A percentile compares a stretch with the other conserved stretches of the same genome.
phyloP scores from a whole-genome alignment of 2,329 filamentous ascomycete genomes.

The Colletotrichum tropicicola region DNA sequence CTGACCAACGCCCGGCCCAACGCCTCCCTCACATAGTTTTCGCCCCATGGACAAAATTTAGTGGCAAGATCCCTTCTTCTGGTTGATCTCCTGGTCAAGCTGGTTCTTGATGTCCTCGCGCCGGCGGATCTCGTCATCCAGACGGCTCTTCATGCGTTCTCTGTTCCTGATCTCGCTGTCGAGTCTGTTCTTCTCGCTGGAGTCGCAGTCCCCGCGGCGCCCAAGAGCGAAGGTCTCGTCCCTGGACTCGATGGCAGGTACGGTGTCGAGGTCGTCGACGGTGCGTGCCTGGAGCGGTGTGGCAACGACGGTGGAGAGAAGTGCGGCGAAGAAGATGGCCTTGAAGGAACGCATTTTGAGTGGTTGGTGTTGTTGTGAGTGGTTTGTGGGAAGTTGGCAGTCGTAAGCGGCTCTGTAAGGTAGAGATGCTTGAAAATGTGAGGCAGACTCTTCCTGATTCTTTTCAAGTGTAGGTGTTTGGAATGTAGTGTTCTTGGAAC shows the following conservation, averaged over 20 bases:
- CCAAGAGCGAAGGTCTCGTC: background rate
- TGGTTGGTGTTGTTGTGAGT: background rate
- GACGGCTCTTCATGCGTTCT: slow-evolving; percentile 35
- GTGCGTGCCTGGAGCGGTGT: background rate
- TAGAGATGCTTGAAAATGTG: background rate
- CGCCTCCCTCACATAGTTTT: no score
- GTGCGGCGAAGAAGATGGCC: background rate
- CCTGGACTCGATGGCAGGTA: background rate
- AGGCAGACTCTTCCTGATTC: background rate
- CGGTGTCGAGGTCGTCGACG: background rate
- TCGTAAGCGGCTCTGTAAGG: background rate
- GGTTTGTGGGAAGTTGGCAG: background rate
- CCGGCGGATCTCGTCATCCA: slow-evolving; percentile 25
- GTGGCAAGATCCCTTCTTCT: background rate
- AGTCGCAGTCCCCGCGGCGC: background rate
- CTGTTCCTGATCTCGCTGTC: slow-evolving; percentile 41
- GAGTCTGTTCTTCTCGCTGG: background rate
- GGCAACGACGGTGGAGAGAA: slow-evolving; percentile 5
- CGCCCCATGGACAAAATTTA: no score
- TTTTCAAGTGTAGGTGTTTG: background rate
- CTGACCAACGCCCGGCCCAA: no score
- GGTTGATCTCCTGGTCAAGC: slow-evolving; percentile 8
- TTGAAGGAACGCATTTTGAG: slow-evolving; percentile 15
- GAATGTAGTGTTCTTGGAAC: background rate
- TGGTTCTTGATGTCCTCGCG: slow-evolving; percentile 9